Evolutionary conservation across 2,329 filamentous ascomycete genomes (phyloP), one percentile per base, ranked within the genome.

Genomic region (Ambrosiella cleistominuta): DNA sequence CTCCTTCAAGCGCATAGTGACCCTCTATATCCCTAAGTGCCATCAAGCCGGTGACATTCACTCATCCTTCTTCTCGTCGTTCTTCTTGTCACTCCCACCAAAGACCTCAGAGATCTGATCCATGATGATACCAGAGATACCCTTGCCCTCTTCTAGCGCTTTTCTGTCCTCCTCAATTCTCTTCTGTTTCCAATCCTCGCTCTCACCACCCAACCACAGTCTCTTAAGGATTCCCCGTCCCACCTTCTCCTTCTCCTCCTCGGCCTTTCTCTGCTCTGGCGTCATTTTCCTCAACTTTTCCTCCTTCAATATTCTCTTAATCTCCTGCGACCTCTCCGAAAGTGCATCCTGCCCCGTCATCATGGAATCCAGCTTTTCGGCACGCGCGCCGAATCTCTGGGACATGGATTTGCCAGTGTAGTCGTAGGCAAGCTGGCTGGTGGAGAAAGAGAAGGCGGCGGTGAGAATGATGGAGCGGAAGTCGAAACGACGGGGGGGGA

Each of bases 131-230:
- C 75, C 76, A 61, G 74, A 74, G 64, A 79, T 73, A 2, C 78
- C 77, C 64, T 75, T 76, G 3, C 79, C 79, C 61, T 79, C 74
- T 56, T 75, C 71, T 44, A 81, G 66, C 59, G 75, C 77, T 66
- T 74, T 74, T 61, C 70, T 70, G 64, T 80, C 76, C 66, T 74
- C 71, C 64, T 71, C 71, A 2, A 72, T 69, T 61, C 78, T 70
- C 71, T 75, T 74, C 68, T 73, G 67, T 65, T 72, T 70, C 78
- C 78, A 81, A 62, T 76, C 72, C 50, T 74, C 71, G n/a, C 67
- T 67, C 66, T 80, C 78, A 42, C 71, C 72, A 39, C 79, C 80
- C 74, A 80, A 77, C 80, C 79, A 82, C 13, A 81, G 66, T 62
- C 71, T 71, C 62, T 74, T 69, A 57, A 79, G 66, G 54, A 68